Conservation (phyloP, 1,139 yeast species). For the Protomyces inundatus region DNA sequence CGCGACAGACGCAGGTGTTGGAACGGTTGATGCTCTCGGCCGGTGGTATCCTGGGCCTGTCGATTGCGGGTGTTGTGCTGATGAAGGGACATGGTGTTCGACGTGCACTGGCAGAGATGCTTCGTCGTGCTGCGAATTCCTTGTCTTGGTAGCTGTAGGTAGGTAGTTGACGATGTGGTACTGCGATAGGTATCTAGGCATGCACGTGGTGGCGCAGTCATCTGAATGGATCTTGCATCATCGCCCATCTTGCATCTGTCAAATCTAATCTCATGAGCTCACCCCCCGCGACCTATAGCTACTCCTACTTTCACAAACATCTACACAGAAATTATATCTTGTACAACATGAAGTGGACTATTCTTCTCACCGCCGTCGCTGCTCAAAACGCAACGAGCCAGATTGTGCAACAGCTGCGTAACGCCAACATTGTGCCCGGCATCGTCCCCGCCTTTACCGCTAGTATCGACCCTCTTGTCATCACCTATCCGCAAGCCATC, state of each 20-base stretch:
- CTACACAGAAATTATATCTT: too few species aligned
- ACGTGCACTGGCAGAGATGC: neutral
- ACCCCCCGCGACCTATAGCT: neutral
- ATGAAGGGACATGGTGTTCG: neutral
- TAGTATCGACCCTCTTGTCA: conserved; percentile 8
- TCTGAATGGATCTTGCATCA: too few species aligned
- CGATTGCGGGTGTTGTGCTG: neutral
- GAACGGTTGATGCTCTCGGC: neutral
- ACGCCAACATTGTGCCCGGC: conserved; percentile 6
- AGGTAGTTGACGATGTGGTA: too few species aligned
- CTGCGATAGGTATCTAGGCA: too few species aligned
- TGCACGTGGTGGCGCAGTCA: too few species aligned
- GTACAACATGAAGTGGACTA: neutral
- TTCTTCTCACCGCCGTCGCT: neutral
- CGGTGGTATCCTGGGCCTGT: neutral
- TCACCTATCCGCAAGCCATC: conserved; percentile 12
- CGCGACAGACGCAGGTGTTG: conserved; percentile 44
- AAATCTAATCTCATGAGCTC: neutral
- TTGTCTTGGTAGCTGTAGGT: neutral
- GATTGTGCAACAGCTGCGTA: neutral
- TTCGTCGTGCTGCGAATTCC: neutral
- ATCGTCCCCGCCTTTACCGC: conserved; percentile 14
- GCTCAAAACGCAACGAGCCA: conserved; percentile 15
- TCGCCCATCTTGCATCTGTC: too few species aligned
- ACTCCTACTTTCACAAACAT: neutral